Conservation (phyloP, 805 yeast species). For the Cyberlindnera xishuangbannaensis region DNA sequence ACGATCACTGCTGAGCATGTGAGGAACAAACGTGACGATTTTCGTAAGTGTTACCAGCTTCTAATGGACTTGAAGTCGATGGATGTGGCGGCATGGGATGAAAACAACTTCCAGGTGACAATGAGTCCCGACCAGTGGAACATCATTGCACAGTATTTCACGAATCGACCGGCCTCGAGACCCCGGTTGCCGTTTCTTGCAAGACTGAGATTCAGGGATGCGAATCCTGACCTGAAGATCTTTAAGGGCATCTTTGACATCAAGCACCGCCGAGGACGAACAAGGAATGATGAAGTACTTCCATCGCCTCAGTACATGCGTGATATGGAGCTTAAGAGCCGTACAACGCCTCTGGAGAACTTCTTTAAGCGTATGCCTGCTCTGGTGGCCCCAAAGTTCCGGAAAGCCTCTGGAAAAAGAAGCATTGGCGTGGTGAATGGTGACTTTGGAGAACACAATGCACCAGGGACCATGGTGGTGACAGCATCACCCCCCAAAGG, state of each 20-base stretch:
- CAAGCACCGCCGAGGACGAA: background rate
- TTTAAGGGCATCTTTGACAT: conserved; percentile 8
- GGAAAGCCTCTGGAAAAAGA: too few species aligned
- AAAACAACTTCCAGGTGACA: conserved; percentile 5
- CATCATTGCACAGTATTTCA: conserved; percentile 4
- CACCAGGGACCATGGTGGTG: too few species aligned
- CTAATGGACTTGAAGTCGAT: conserved; percentile 7
- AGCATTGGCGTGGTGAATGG: too few species aligned
- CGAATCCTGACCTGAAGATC: conserved; percentile 8
- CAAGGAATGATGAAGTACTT: conserved; percentile 1
- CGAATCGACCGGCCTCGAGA: background rate
- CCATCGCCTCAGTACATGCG: conserved; percentile 5
- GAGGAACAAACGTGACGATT: conserved; percentile 9
- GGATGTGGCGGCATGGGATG: conserved; percentile 10
- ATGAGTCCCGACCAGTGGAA: conserved; percentile 9
- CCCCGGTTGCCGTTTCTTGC: conserved; percentile 1
- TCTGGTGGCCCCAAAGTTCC: too few species aligned
- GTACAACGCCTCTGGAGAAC: too few species aligned
- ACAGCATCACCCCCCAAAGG: too few species aligned
- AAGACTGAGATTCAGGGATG: conserved; percentile 4
- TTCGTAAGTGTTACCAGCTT: conserved; percentile 6
- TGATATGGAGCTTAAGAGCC: background rate
- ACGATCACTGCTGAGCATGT: conserved; percentile 1
- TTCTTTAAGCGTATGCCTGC: too few species aligned
- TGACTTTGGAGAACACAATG: too few species aligned